Conservation (phyloP, 2,329 filamentous ascomycete genomes). For the Aphanocladium album region DNA sequence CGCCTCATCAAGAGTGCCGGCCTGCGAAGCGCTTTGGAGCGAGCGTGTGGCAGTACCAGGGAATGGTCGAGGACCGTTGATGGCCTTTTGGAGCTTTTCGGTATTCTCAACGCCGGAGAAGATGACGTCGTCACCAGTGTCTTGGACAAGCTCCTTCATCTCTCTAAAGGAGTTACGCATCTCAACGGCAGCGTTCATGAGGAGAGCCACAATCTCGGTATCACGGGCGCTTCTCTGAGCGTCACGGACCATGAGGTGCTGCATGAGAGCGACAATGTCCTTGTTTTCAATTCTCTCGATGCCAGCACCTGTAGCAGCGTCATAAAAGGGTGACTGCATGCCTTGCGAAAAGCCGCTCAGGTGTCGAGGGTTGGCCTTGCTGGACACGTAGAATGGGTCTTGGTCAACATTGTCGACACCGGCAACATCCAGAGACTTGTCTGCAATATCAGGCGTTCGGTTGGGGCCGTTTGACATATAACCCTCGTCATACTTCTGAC, state of each 20-base stretch:
- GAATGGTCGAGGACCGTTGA: slow-evolving; percentile 81
- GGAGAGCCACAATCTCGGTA: slow-evolving; percentile 90
- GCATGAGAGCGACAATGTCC: slow-evolving; percentile 96
- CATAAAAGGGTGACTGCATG: slow-evolving; percentile 84
- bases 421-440: slow-evolving; percentile 50
- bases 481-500: slow-evolving; percentile 72
- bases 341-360: slow-evolving; percentile 89
- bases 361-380: slow-evolving; percentile 56
- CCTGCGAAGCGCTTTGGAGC: slow-evolving; percentile 50
- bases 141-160: slow-evolving; percentile 85
- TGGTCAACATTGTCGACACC: slow-evolving; percentile 49
- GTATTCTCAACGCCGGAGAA: slow-evolving; percentile 85
- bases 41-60: slow-evolving; percentile 61
- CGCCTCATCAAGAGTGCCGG: slow-evolving; percentile 50
- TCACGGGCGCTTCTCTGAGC: slow-evolving; percentile 93
- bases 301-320: slow-evolving; percentile 79
- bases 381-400: slow-evolving; percentile 62
- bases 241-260: slow-evolving; percentile 95
- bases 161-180: slow-evolving; percentile 97
- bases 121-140: slow-evolving; percentile 78
- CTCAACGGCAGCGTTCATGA: slow-evolving; percentile 89
- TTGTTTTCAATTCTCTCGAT: slow-evolving; percentile 92
- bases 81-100: slow-evolving; percentile 74
- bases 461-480: slow-evolving; percentile 75
- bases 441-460: slow-evolving; percentile 50